Conservation (phyloP, 192 early-diverging fungal genomes). For the Coemansia erecta region DNA sequence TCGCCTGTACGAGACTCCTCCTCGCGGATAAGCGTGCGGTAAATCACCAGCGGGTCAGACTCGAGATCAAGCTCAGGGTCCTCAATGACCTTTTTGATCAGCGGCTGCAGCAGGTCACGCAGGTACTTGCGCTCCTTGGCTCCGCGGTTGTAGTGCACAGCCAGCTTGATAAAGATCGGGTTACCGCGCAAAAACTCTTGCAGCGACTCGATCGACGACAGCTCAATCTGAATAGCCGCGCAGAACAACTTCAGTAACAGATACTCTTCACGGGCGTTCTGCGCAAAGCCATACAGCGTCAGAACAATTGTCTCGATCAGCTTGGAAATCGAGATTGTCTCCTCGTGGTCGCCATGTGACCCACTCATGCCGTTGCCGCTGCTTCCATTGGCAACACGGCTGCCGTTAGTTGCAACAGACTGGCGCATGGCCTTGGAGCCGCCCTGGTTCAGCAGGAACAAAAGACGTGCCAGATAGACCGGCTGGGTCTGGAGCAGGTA, state of each 20-base stretch:
- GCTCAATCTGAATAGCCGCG: conserved; percentile 85
- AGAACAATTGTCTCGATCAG: conserved; percentile 88
- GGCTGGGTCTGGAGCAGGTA: conserved; percentile 98
- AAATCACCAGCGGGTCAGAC: conserved; percentile 87
- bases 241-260: conserved; percentile 92
- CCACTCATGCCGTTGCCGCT: conserved; percentile 3
- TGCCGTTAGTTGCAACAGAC: conserved; percentile 23
- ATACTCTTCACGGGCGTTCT: conserved; percentile 95
- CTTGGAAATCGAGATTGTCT: conserved; percentile 57
- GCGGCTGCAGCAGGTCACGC: conserved; percentile 75
- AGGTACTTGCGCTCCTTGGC: conserved; percentile 94
- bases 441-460: conserved; percentile 88
- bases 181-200: conserved; percentile 94
- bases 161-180: conserved; percentile 96
- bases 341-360: conserved; percentile 13
- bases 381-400: background rate
- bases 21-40: conserved; percentile 79
- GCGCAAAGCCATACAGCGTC: conserved; percentile 95
- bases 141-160: conserved; percentile 92
- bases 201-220: conserved; percentile 74
- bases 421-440: conserved; percentile 54
- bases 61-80: conserved; percentile 84
- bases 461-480: conserved; percentile 79
- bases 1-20: conserved; percentile 89
- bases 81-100: conserved; percentile 76